phyloP scores from a whole-genome alignment of 2,329 filamentous ascomycete genomes.

The Aureobasidium pullulans region DNA sequence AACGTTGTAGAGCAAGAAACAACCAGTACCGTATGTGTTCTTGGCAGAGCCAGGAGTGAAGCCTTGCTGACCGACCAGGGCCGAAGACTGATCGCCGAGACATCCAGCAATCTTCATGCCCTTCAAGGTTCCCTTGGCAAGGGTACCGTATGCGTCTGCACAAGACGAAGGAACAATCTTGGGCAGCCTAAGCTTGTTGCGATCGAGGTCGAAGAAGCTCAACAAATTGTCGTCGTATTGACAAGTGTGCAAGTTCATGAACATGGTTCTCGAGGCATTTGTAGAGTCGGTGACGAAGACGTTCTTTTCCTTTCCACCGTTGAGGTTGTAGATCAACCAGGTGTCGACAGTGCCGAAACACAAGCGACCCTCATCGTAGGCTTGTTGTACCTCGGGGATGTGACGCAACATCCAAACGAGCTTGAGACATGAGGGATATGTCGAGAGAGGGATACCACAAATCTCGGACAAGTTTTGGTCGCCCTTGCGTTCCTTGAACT shows the following conservation, averaged over 20 bases:
- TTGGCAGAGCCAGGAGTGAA: conserved; percentile 74
- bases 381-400: conserved; percentile 57
- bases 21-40: conserved; percentile 82
- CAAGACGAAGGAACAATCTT: conserved; percentile 75
- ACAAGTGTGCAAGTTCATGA: conserved; percentile 78
- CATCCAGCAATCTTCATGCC: conserved; percentile 71
- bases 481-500: conserved; percentile 59
- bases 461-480: conserved; percentile 61
- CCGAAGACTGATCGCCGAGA: conserved; percentile 69
- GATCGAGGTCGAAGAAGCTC: conserved; percentile 70
- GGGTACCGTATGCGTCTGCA: conserved; percentile 58
- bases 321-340: conserved; percentile 76
- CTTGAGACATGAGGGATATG: conserved; percentile 79
- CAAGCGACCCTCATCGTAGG: conserved; percentile 66
- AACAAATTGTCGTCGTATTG: conserved; percentile 71
- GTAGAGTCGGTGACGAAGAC: conserved; percentile 75
- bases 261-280: conserved; percentile 88
- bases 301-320: conserved; percentile 59
- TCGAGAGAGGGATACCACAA: conserved; percentile 75
- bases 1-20: conserved; percentile 79
- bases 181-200: conserved; percentile 62
- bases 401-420: conserved; percentile 72
- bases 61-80: conserved; percentile 73
- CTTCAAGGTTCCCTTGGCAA: conserved; percentile 56
- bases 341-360: conserved; percentile 83